A percentile compares a stretch with the other conserved stretches of the same genome.
Conservation (phyloP, 129 eudicot genomes). For the Sambucus nigra region DNA sequence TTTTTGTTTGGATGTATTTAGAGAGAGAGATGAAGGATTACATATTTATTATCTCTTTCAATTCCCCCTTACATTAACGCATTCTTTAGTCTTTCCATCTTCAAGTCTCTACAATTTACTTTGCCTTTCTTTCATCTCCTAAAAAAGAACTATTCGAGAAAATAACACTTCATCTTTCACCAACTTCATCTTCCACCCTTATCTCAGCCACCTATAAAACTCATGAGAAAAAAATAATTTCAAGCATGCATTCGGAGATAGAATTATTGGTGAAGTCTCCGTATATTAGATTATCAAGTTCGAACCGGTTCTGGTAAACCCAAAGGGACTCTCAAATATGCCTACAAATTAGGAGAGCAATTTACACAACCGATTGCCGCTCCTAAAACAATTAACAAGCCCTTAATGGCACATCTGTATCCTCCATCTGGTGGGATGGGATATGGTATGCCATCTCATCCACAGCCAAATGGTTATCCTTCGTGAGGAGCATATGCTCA, state of each 20-base stretch:
- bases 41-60: too few species aligned
- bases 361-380: conserved; percentile 9
- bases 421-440: conserved; percentile 11
- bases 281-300: conserved; percentile 37
- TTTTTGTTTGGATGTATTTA: too few species aligned
- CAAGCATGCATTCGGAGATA: conserved; percentile 49
- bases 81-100: too few species aligned
- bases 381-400: conserved; percentile 11
- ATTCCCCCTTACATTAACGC: too few species aligned
- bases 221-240: too few species aligned
- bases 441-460: conserved; percentile 7
- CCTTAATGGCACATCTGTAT: conserved; percentile 28
- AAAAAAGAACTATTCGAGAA: too few species aligned
- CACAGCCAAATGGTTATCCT: neutral
- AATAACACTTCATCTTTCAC: too few species aligned
- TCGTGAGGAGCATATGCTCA: conserved; percentile 9
- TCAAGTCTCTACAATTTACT: too few species aligned
- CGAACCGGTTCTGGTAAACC: conserved; percentile 35
- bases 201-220: too few species aligned
- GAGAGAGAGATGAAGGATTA: too few species aligned
- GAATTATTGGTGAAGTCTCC: conserved; percentile 49
- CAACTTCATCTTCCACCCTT: too few species aligned
- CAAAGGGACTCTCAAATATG: conserved; percentile 42
- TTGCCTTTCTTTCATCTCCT: too few species aligned
- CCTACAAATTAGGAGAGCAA: conserved; percentile 44